Conservation (phyloP, 257 asterid species). For the Gynochthodes officinalis region DNA sequence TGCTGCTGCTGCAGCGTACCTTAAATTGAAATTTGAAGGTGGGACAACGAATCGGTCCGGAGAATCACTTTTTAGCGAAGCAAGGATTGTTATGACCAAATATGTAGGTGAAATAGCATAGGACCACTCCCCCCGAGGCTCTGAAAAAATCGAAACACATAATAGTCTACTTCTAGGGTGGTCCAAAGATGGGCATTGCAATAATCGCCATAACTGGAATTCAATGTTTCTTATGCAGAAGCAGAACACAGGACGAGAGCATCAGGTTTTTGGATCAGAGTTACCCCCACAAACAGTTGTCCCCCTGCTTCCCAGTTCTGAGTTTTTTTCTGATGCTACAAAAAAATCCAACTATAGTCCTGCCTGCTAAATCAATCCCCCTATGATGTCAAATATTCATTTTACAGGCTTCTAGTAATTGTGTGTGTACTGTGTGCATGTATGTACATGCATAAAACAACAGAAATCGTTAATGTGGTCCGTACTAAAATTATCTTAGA, state of each 20-base stretch:
- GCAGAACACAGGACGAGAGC: conserved; percentile 1
- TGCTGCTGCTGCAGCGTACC: conserved; percentile 10
- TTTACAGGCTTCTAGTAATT: too few species aligned
- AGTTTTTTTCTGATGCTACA: too few species aligned
- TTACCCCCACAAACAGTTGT: conserved; percentile 25
- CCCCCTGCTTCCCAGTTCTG: too few species aligned
- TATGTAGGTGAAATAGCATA: not conserved
- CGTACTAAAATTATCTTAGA: too few species aligned
- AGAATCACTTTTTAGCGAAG: conserved; percentile 13
- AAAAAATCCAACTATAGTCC: not conserved
- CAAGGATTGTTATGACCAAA: conserved; percentile 18
- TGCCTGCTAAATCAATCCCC: too few species aligned
- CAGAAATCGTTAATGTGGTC: too few species aligned
- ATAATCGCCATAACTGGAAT: conserved; percentile 20
- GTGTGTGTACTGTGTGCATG: too few species aligned
- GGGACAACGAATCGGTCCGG: conserved; percentile 13
- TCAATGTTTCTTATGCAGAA: not conserved
- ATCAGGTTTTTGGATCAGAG: conserved; percentile 17
- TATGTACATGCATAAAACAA: too few species aligned
- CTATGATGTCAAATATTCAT: too few species aligned
- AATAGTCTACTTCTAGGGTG: conserved; percentile 22
- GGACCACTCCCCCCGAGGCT: conserved; percentile 32
- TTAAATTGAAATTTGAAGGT: not conserved
- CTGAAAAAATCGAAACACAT: conserved; percentile 12
- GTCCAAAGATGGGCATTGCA: conserved; percentile 23